Conservation (phyloP, 257 asterid genomes). For the Ilex asprella region DNA sequence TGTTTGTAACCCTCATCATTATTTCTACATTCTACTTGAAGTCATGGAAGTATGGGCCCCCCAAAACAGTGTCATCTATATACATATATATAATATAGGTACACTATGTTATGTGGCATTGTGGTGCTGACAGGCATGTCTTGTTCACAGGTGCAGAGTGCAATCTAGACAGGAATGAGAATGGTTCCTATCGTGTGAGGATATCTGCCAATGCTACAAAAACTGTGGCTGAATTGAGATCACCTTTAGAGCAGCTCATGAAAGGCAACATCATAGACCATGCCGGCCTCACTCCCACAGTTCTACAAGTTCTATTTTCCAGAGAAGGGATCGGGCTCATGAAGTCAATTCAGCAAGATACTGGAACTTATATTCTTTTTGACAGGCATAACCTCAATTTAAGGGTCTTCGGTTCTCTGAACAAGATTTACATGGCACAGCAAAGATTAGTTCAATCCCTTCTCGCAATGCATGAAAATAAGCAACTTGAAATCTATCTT, state of each 20-base stretch:
- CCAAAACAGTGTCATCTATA: too few species aligned
- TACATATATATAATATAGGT: neutral
- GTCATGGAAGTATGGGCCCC: too few species aligned
- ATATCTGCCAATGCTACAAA: slow-evolving; percentile 79
- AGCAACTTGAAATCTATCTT: slow-evolving; percentile 70
- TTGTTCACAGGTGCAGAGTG: slow-evolving; percentile 62
- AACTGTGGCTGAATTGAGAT: slow-evolving; percentile 66
- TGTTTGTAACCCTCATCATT: too few species aligned
- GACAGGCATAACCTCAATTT: slow-evolving; percentile 52
- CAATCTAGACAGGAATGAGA: slow-evolving; percentile 37
- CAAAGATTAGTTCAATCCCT: slow-evolving; percentile 44
- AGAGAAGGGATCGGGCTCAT: slow-evolving; percentile 61
- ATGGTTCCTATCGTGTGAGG: slow-evolving; percentile 65
- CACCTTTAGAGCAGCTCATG: slow-evolving; percentile 64
- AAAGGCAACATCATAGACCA: slow-evolving; percentile 56
- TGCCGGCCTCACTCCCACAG: slow-evolving; percentile 53
- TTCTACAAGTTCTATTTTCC: slow-evolving; percentile 59
- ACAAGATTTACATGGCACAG: slow-evolving; percentile 41
- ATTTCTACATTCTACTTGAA: too few species aligned
- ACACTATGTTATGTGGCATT: slow-evolving; percentile 2
- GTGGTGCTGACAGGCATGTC: neutral
- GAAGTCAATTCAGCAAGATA: slow-evolving; percentile 52
- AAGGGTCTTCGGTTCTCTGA: slow-evolving; percentile 59
- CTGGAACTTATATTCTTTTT: slow-evolving; percentile 54
- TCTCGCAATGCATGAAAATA: slow-evolving; percentile 53